Base-by-base conservation (phyloP, 176 grass and related monocot species). In the Tillandsia fasciculata region DNA sequence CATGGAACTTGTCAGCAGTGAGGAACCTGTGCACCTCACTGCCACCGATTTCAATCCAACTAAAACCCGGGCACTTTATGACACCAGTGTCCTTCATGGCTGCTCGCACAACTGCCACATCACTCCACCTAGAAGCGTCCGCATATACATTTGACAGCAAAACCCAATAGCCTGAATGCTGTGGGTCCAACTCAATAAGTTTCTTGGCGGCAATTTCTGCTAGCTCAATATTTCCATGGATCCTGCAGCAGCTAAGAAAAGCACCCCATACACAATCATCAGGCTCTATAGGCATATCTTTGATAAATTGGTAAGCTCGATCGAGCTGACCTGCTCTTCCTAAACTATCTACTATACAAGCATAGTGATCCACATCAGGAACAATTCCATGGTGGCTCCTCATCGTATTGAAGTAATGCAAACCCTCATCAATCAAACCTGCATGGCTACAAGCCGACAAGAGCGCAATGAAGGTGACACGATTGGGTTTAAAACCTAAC, bases 341-440 rank as follows among this genome's bases (percentile, higher is more conserved):
- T 66, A 88, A 78, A 70, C 70, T 70, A 73, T 88, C 85, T 47
- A 88, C 73, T 18, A 88, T 83, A 51, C 85, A 88, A 59, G 77
- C 64, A 70, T 78, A 88, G 49, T 84, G 85, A 74, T 66, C 68
- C 57, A 77, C 70, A 67, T 84, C 77, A 42, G 85, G 50, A 11
- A 68, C 50, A 77, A 88, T 74, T 12, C 74, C 78, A 51, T 88
- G 74, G 48, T 73, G 12, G 13, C 50, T 66, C 4, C 24, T 72
- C 81, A 84, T 88, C 51, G 10, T 72, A n/a, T 81, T 53, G 10
- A 88, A 88, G 67, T 80, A 83, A 65, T 52, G 78, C n/a, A 84
- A 77, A 28, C 71, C 77, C 51, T 84, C 51, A 48, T 74, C 74
- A 2, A 80, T 64, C 59, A 88, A 84, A 22, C 81, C 85, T 3